Evolutionary conservation across 2,329 filamentous ascomycete species (phyloP).

Genomic region (Boeremia lycopersici): DNA sequence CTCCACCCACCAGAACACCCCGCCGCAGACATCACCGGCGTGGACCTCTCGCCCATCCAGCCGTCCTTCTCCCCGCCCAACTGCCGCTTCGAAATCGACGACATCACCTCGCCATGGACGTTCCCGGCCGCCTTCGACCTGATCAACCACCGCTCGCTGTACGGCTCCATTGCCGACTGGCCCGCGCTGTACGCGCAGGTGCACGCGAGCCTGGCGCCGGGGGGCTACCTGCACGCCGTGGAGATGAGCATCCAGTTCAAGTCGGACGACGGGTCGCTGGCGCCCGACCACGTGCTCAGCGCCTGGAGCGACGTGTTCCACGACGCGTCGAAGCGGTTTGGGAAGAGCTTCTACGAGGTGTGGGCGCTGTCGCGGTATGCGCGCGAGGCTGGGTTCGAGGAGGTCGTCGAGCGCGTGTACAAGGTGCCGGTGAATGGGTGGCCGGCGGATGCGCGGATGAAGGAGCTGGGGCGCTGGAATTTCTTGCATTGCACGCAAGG

Average conservation of each 20-base stretch:
- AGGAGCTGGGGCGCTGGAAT: slow-evolving; percentile 44
- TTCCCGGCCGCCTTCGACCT: slow-evolving; percentile 45
- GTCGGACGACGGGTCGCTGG: slow-evolving; percentile 47
- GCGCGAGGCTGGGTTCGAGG: slow-evolving; percentile 31
- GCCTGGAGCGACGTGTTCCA: slow-evolving; percentile 37
- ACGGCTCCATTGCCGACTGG: slow-evolving; percentile 53
- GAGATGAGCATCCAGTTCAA: slow-evolving; percentile 51
- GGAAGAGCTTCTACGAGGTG: slow-evolving; percentile 36
- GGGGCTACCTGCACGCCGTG: slow-evolving; percentile 49
- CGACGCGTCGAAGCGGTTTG: slow-evolving; percentile 29
- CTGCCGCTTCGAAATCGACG: slow-evolving; percentile 54
- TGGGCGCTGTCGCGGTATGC: slow-evolving; percentile 36
- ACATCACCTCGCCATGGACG: slow-evolving; percentile 49
- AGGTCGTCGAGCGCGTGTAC: slow-evolving; percentile 35
- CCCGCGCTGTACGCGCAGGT: slow-evolving; percentile 44
- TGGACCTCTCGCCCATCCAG: slow-evolving; percentile 56
- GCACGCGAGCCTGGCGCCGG: slow-evolving; percentile 38
- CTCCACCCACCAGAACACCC: slow-evolving; percentile 19
- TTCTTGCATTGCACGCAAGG: slow-evolving; percentile 36
- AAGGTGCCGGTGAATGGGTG: slow-evolving; percentile 40
- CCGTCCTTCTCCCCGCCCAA: slow-evolving; percentile 53
- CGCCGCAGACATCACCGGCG: slow-evolving; percentile 50
- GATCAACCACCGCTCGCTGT: slow-evolving; percentile 52
- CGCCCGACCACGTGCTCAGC: slow-evolving; percentile 35
- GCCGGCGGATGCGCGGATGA: slow-evolving; percentile 37